Percentiles rank a stretch among this genome's conserved stretches.
phyloP scores from a whole-genome alignment of 225 moss, liverwort and hornwort species.

The Pseudoscleropodium purum region DNA sequence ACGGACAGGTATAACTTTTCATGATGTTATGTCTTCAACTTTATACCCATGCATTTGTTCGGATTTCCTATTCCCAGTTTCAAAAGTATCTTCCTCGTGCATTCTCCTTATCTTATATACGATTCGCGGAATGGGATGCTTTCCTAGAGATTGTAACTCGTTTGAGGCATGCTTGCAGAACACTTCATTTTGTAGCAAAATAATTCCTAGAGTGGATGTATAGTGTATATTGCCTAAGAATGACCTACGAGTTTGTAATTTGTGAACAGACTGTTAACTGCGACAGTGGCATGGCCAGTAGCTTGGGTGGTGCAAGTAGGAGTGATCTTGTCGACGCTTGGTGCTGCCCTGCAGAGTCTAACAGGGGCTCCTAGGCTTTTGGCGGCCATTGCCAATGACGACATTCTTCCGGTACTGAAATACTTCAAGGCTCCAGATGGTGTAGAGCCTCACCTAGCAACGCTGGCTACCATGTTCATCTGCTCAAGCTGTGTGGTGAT shows the following conservation, averaged over 20 bases:
- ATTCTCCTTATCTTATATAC: not conserved
- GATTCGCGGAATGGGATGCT: not conserved
- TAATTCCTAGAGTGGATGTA: not conserved
- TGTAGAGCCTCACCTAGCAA: constrained; percentile 86
- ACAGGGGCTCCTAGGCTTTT: constrained; percentile 96
- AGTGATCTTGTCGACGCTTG: constrained; percentile 93
- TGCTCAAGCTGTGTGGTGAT: constrained; percentile 95
- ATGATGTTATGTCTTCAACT: not conserved
- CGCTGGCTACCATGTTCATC: constrained; percentile 93
- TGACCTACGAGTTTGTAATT: not conserved
- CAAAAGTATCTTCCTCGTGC: not conserved
- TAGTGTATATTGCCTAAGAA: not conserved
- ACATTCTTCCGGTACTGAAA: constrained; percentile 84
- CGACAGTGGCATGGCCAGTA: constrained; percentile 94
- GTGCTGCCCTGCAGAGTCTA: constrained; percentile 97
- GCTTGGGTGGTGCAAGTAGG: constrained; percentile 97
- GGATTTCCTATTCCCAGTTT: not conserved
- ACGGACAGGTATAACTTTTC: constrained; percentile 63
- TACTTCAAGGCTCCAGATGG: constrained; percentile 95
- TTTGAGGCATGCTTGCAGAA: not conserved
- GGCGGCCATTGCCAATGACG: constrained; percentile 98
- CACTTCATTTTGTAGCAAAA: not conserved
- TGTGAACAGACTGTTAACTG: constrained; percentile 84
- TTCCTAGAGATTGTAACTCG: not conserved
- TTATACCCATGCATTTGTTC: not conserved